These are phyloP conservation scores for Kernera saxatilis DNA, from an alignment of 345 rosid species.

Conservation along the genomic window DNA sequence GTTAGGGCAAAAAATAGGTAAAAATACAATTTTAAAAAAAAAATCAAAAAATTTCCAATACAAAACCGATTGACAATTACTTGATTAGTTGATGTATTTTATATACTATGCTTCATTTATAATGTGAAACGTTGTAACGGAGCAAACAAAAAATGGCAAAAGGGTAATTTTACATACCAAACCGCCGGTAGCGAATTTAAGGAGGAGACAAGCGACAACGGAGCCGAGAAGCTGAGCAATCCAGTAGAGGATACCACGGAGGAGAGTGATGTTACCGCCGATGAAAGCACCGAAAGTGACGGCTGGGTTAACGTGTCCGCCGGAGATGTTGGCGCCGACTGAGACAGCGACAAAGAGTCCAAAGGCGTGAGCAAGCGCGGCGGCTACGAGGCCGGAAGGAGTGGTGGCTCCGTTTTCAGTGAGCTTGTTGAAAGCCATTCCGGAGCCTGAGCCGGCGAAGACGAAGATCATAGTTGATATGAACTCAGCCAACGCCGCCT, in stretches of 20 bases:
- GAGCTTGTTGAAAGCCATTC: conserved; percentile 89
- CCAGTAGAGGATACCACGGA: conserved; percentile 88
- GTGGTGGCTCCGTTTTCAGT: conserved; percentile 61
- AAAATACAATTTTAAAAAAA: no score
- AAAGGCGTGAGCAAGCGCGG: conserved; percentile 72
- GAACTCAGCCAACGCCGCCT: conserved; percentile 86
- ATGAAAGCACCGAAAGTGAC: conserved; percentile 85
- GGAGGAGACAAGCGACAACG: conserved; percentile 71
- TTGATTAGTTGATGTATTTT: no score
- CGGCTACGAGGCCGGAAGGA: conserved; percentile 78
- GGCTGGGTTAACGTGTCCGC: conserved; percentile 93
- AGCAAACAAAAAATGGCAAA: background rate
- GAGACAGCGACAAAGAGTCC: conserved; percentile 78
- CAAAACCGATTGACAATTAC: background rate
- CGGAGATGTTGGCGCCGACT: conserved; percentile 80
- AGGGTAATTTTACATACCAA: conserved; percentile 38
- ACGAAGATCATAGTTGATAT: conserved; percentile 77
- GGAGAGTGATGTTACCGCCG: conserved; percentile 81
- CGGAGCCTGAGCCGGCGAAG: conserved; percentile 88
- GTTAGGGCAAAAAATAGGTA: background rate
- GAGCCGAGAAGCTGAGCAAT: conserved; percentile 89
- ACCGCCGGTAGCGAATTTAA: conserved; percentile 68
- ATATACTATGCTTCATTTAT: background rate
- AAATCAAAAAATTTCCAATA: no score
- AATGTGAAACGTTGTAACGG: background rate